These are phyloP conservation scores for Apostasia shenzhenica DNA, from an alignment of 106 monocot genomes.

Conservation along the genomic window DNA sequence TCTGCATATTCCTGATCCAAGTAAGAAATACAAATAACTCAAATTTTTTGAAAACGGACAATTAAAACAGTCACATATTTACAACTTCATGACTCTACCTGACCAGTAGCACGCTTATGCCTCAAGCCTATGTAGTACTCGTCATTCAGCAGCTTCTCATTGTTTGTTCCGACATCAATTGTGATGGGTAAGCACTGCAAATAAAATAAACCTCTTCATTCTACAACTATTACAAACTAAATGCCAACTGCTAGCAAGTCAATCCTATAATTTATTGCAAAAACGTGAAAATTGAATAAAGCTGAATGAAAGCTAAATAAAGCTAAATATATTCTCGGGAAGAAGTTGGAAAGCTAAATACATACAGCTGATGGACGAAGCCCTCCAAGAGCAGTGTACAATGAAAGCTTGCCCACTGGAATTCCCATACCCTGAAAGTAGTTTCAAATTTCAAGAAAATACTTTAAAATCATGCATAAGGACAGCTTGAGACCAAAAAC, in stretches of 20 bases:
- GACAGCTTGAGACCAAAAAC: neutral
- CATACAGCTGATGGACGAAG: constrained; percentile 34
- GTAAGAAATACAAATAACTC: neutral
- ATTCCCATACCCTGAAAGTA: constrained; percentile 81
- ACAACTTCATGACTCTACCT: constrained; percentile 23
- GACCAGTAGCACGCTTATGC: constrained; percentile 69
- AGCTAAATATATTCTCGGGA: too few relatives aligned
- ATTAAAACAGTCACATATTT: too few relatives aligned
- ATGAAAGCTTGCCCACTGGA: constrained; percentile 43
- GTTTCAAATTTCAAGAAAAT: constrained; percentile 1
- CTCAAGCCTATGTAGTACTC: constrained; percentile 88
- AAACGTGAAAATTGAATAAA: too few relatives aligned
- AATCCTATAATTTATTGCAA: too few relatives aligned
- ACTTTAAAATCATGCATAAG: neutral
- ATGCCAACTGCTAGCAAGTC: too few relatives aligned
- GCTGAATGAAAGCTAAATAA: too few relatives aligned
- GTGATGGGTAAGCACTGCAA: constrained; percentile 83
- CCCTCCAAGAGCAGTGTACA: constrained; percentile 45
- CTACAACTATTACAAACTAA: too few relatives aligned
- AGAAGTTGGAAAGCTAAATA: constrained; percentile 4
- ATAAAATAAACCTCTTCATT: neutral
- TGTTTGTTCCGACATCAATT: constrained; percentile 94
- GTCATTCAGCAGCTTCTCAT: constrained; percentile 63
- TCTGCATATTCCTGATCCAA: constrained; percentile 70
- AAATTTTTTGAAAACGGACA: neutral